A percentile compares a stretch with the other conserved stretches of the same genome.
Conservation (phyloP, 1,284 basidiomycete genomes). For the Ganoderma meredithae region DNA sequence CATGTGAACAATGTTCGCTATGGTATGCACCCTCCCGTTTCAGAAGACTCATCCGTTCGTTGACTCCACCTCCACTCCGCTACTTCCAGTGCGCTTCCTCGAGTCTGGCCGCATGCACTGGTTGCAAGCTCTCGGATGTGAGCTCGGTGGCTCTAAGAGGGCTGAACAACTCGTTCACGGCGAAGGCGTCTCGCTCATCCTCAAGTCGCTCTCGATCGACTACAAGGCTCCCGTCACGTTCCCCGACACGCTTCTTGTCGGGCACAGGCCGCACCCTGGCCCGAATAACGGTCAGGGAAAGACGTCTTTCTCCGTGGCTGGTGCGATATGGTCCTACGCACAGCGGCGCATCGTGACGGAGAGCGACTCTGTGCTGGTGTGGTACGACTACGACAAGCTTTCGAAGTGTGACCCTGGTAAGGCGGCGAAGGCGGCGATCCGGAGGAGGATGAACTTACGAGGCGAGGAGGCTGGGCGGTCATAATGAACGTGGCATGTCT, state of each 20-base stretch:
- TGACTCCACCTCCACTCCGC: not conserved
- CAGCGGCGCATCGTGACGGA: slow-evolving; percentile 69
- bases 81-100: slow-evolving; percentile 54
- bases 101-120: slow-evolving; percentile 77
- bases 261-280: slow-evolving; percentile 36
- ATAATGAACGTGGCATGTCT: not conserved
- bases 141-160: slow-evolving; percentile 63
- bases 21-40: slow-evolving; percentile 46
- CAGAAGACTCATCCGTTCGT: not conserved
- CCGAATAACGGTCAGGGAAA: slow-evolving; percentile 42
- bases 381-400: slow-evolving; percentile 77
- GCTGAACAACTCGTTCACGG: slow-evolving; percentile 64
- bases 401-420: slow-evolving; percentile 69
- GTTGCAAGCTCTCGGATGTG: slow-evolving; percentile 61
- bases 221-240: slow-evolving; percentile 75
- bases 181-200: slow-evolving; percentile 67
- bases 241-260: slow-evolving; percentile 45
- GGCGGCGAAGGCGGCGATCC: slow-evolving; percentile 42
- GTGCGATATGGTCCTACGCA: slow-evolving; percentile 66
- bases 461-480: not conserved
- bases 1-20: slow-evolving; percentile 83
- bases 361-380: slow-evolving; percentile 69
- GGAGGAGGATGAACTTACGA: slow-evolving; percentile 38
- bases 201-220: slow-evolving; percentile 72
- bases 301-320: slow-evolving; percentile 56